These are phyloP conservation scores for Lichenothelia convexa DNA, from an alignment of 495 filamentous ascomycete genomes.

Conservation along the genomic window DNA sequence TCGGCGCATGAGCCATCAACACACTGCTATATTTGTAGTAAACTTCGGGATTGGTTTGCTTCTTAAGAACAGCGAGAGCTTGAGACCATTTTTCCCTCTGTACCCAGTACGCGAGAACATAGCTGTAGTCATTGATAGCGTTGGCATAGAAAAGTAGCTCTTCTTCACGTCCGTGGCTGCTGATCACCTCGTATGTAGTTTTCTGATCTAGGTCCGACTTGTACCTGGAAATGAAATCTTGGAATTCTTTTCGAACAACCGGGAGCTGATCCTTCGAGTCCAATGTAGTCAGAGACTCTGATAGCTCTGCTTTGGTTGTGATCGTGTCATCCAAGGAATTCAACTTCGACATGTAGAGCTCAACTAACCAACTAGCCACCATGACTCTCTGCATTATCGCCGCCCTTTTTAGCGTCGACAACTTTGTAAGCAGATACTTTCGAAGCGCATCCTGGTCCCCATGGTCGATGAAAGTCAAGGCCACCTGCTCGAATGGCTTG, in stretches of 20 bases:
- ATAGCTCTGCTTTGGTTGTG: constrained; percentile 70
- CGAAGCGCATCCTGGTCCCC: constrained; percentile 80
- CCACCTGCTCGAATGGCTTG: constrained; percentile 89
- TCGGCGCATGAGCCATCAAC: constrained; percentile 74
- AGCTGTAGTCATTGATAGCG: constrained; percentile 75
- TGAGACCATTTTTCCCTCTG: constrained; percentile 91
- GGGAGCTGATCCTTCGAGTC: constrained; percentile 58
- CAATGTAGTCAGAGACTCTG: constrained; percentile 45
- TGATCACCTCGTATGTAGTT: constrained; percentile 89
- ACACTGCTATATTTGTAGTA: constrained; percentile 94
- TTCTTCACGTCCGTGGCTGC: constrained; percentile 82
- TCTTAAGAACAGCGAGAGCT: constrained; percentile 69
- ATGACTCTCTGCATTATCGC: constrained; percentile 83
- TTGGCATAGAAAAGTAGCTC: constrained; percentile 85
- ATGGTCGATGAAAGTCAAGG: constrained; percentile 73
- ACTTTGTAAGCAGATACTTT: constrained; percentile 74
- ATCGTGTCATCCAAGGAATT: constrained; percentile 90
- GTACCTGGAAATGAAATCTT: constrained; percentile 69
- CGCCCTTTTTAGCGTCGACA: constrained; percentile 64
- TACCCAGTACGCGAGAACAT: constrained; percentile 91
- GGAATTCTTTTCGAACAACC: constrained; percentile 54
- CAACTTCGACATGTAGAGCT: constrained; percentile 92
- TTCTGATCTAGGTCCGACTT: constrained; percentile 74
- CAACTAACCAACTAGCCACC: constrained; percentile 88
- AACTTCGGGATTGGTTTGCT: constrained; percentile 75